A percentile compares a stretch with the other conserved stretches of the same genome.
Evolutionary conservation across 2,329 filamentous ascomycete species (phyloP).

Genomic region (Fusarium annulatum): DNA sequence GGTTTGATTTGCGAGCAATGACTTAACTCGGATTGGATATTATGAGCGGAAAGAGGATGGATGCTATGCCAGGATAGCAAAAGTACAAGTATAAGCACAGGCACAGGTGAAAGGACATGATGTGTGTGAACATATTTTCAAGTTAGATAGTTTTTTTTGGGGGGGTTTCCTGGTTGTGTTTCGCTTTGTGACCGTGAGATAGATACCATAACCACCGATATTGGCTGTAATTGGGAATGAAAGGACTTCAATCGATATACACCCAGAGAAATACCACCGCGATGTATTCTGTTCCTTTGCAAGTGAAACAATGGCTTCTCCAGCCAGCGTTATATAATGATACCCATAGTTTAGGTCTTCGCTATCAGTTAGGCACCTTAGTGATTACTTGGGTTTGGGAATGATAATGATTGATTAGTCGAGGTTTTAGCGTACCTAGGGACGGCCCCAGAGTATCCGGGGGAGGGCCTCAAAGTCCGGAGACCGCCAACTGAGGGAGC

Average conservation of each 20-base stretch:
- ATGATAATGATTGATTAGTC: neutral
- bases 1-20: constrained; percentile 35
- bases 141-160: constrained; percentile 34
- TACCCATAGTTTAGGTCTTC: neutral
- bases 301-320: neutral
- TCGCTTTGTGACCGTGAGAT: constrained; percentile 43
- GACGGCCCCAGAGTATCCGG: neutral
- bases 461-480: neutral
- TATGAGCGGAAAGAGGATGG: constrained; percentile 19
- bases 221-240: constrained; percentile 32
- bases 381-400: neutral
- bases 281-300: neutral
- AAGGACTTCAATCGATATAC: constrained; percentile 24
- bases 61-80: neutral
- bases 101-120: neutral
- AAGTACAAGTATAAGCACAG: constrained; percentile 1
- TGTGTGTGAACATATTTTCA: constrained; percentile 26
- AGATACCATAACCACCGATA: constrained; percentile 39
- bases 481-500: neutral
- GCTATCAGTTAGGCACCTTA: neutral
- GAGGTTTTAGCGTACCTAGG: neutral
- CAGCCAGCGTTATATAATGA: neutral
- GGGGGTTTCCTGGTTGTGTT: constrained; percentile 23
- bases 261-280: constrained; percentile 1
- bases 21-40: constrained; percentile 34